These are phyloP conservation scores for Selaginella tamariscina DNA, from an alignment of 75 land plant species.

Conservation along the genomic window DNA sequence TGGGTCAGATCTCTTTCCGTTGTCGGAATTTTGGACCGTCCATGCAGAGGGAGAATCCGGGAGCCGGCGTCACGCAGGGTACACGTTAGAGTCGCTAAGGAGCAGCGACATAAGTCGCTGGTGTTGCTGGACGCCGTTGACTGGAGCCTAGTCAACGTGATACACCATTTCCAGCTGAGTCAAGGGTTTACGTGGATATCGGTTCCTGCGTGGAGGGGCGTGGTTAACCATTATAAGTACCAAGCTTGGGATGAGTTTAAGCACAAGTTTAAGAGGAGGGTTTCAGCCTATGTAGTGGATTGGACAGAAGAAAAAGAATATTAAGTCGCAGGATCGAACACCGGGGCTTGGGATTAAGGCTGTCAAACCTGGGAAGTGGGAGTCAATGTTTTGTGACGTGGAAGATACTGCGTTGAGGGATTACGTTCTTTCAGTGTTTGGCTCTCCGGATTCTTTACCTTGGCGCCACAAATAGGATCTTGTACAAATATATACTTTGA, in stretches of 20 bases:
- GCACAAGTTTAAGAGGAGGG: conserved; percentile 58
- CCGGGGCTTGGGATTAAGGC: conserved; percentile 56
- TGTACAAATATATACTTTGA: no score
- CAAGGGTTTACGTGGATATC: conserved; percentile 21
- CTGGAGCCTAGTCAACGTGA: conserved; percentile 34
- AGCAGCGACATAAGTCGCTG: conserved; percentile 67
- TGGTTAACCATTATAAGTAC: conserved; percentile 87
- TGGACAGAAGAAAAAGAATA: conserved; percentile 48
- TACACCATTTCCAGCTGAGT: conserved; percentile 61
- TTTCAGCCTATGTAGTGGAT: conserved; percentile 71
- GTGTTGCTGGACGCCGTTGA: conserved; percentile 39
- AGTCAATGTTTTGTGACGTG: conserved; percentile 47
- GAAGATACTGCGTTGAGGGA: conserved; percentile 33
- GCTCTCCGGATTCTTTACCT: conserved; percentile 25
- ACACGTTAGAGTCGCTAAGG: conserved; percentile 39
- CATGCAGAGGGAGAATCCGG: conserved; percentile 34
- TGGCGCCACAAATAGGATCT: no score
- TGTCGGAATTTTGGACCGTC: conserved; percentile 81
- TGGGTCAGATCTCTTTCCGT: conserved; percentile 44
- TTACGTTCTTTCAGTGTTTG: conserved; percentile 32
- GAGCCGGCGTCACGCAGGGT: conserved; percentile 71
- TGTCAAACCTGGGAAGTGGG: conserved; percentile 53
- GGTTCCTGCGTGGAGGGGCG: conserved; percentile 18
- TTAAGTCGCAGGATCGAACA: conserved; percentile 49
- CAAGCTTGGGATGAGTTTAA: conserved; percentile 82